Base-by-base conservation (phyloP, 306 rosid genomes). In the Lupinus albus region DNA sequence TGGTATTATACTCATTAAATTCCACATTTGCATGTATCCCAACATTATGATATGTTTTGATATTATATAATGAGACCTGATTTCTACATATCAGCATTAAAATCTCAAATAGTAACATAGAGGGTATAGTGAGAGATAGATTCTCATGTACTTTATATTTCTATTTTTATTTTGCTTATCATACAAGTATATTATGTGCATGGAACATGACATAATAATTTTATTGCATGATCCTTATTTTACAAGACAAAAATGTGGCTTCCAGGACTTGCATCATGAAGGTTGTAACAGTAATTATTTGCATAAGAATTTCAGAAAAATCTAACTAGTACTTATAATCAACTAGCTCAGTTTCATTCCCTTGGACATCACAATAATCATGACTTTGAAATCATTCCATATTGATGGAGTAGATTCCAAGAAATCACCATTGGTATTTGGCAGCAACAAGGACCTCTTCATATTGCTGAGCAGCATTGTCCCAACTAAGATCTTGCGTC, bases 401-500 rank as follows among this genome's bases (percentile, higher is more conserved):
- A 52, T 51, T 67, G 68, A 11, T 42, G 15, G 47, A 56, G 55
- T 55, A 73, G 47, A 51, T 52, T 45, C 62, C 46, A 51, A 57
- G 28, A 69, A 64, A 1, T 81, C 64, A 81, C 84, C 84, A 93
- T 72, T 93, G 99, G 78, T 73, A 88, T 79, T 93, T 93, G 17
- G 99, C 99, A 33, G 97, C 90, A 57, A 90, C 81, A 18, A 90
- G 88, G 6, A 93, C 97, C 61, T 93, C 99, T 72, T 93, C 99
- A 45, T 93, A 93, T 18, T 74, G 86, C 75, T 83, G 78, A 61
- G 99, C 99, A 58, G 97, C 99, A 36, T 74, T 46, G 78, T 93
- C 99, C 99, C 99, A 93, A 51, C 99, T 88, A 52, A 90, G 85
- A 73, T 93, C 97, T 67, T 84, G 90, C 32, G 10, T 59, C 99